phyloP scores from a whole-genome alignment of 768 basidiomycete genomes.

The Terana coerulea region DNA sequence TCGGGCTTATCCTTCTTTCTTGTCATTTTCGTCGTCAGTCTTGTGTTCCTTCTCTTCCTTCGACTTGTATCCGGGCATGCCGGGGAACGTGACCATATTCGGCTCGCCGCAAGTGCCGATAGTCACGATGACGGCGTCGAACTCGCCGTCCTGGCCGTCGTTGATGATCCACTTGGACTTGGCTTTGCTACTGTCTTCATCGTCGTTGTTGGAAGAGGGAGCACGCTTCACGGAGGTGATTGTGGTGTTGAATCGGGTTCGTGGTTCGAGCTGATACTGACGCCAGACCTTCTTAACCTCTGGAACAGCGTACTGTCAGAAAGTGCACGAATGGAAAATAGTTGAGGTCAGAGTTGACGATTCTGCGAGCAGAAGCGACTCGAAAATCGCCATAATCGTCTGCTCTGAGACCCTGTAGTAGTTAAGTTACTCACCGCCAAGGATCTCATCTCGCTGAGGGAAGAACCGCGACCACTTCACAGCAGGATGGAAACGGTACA shows the following conservation, averaged over 20 bases:
- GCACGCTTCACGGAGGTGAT: slow-evolving; percentile 35
- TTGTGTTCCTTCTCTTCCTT: slow-evolving; percentile 7
- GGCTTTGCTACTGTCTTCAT: slow-evolving; percentile 10
- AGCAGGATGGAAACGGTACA: slow-evolving; percentile 49
- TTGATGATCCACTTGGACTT: slow-evolving; percentile 43
- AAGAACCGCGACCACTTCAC: slow-evolving; percentile 42
- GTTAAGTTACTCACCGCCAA: slow-evolving; percentile 29
- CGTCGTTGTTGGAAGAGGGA: slow-evolving; percentile 10
- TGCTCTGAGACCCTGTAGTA: slow-evolving; percentile 9
- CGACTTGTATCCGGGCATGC: slow-evolving; percentile 35
- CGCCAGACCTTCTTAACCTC: slow-evolving; percentile 43
- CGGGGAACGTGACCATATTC: slow-evolving; percentile 39
- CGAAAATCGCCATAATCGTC: slow-evolving; percentile 1
- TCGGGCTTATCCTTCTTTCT: slow-evolving; percentile 7
- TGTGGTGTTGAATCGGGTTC: slow-evolving; percentile 42
- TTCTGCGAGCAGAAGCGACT: no score
- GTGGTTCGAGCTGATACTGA: slow-evolving; percentile 43
- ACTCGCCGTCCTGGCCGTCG: slow-evolving; percentile 41
- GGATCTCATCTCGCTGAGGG: slow-evolving; percentile 47
- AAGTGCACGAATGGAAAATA: neutral
- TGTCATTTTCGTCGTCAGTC: slow-evolving; percentile 4
- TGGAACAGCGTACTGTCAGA: slow-evolving; percentile 2
- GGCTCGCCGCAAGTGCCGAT: slow-evolving; percentile 49
- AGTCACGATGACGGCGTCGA: slow-evolving; percentile 48
- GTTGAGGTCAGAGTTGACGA: no score